Evolutionary conservation across 768 basidiomycete species (phyloP).

Genomic region (Tricholoma flavovirens): DNA sequence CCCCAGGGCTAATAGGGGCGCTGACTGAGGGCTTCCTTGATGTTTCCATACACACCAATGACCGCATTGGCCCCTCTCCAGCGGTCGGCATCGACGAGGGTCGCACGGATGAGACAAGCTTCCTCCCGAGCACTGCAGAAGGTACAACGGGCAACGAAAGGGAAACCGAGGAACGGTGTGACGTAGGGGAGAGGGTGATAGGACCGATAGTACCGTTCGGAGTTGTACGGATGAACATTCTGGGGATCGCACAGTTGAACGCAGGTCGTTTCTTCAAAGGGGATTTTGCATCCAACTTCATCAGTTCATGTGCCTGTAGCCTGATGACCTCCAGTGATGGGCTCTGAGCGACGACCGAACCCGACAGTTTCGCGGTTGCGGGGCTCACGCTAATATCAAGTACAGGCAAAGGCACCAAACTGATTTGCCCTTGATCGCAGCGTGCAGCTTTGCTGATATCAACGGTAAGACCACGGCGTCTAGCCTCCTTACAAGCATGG

Average conservation of each 20-base stretch:
- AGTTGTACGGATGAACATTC: conserved; percentile 14
- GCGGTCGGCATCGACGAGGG: conserved; percentile 15
- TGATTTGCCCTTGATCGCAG: conserved; percentile 35
- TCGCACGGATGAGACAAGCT: conserved; percentile 4
- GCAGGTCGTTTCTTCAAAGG: conserved; percentile 11
- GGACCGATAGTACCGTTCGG: conserved; percentile 19
- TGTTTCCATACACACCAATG: conserved; percentile 6
- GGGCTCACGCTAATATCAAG: conserved; percentile 24
- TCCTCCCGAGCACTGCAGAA: not conserved
- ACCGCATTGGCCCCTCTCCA: not conserved
- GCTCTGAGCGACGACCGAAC: conserved; percentile 10
- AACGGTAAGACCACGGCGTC: conserved; percentile 36
- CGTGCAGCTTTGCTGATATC: conserved; percentile 35
- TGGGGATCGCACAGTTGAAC: conserved; percentile 23
- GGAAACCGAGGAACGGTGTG: conserved; percentile 4
- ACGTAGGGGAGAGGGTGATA: not conserved
- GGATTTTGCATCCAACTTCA: not conserved
- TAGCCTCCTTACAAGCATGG: conserved; percentile 47
- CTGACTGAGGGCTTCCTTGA: not conserved
- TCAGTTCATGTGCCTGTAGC: not conserved
- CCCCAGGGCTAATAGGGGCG: conserved; percentile 7
- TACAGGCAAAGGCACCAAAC: conserved; percentile 33
- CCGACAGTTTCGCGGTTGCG: not conserved
- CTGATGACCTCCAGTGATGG: conserved; percentile 6
- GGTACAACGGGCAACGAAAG: conserved; percentile 4